Conservation (phyloP, 208 protist species). For the Crithidia expoeki region DNA sequence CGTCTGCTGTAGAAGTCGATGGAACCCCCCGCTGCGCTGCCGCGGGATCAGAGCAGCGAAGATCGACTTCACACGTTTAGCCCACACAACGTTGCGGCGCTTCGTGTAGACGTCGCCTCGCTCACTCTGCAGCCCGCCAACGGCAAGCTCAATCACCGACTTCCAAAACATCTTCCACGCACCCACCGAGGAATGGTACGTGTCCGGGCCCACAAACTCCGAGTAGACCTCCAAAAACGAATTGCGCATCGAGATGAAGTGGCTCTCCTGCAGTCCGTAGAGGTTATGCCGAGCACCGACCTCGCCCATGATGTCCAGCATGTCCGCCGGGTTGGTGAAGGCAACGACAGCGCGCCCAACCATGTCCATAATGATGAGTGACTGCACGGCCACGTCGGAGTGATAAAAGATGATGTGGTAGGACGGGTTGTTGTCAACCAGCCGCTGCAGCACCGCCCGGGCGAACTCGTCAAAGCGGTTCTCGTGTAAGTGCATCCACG, state of each 20-base stretch:
- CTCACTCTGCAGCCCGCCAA: slow-evolving; percentile 3
- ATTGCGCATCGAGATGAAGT: slow-evolving; percentile 26
- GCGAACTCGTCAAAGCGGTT: slow-evolving; percentile 32
- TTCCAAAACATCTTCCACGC: slow-evolving; percentile 27
- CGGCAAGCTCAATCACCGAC: slow-evolving; percentile 14
- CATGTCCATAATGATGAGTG: slow-evolving; percentile 30
- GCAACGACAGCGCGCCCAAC: slow-evolving; percentile 27
- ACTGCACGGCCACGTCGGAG: slow-evolving; percentile 1
- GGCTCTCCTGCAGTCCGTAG: slow-evolving; percentile 11
- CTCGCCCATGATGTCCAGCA: slow-evolving; percentile 34
- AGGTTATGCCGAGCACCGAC: slow-evolving; percentile 34
- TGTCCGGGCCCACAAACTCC: slow-evolving; percentile 1
- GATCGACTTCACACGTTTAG: slow-evolving; percentile 11
- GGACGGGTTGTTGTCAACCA: slow-evolving; percentile 16
- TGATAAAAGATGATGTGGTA: slow-evolving; percentile 16
- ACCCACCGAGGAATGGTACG: not conserved
- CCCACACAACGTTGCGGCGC: slow-evolving; percentile 13
- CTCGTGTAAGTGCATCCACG: slow-evolving; percentile 26
- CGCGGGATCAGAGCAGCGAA: slow-evolving; percentile 9
- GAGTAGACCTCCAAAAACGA: slow-evolving; percentile 20
- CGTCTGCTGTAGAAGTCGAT: slow-evolving; percentile 36
- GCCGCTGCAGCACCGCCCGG: slow-evolving; percentile 12
- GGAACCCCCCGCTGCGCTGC: slow-evolving; percentile 18
- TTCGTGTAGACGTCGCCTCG: slow-evolving; percentile 14
- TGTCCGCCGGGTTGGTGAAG: slow-evolving; percentile 9